Conservation (phyloP, 2,329 filamentous ascomycete species). For the Phaeosphaeriaceae sp. region DNA sequence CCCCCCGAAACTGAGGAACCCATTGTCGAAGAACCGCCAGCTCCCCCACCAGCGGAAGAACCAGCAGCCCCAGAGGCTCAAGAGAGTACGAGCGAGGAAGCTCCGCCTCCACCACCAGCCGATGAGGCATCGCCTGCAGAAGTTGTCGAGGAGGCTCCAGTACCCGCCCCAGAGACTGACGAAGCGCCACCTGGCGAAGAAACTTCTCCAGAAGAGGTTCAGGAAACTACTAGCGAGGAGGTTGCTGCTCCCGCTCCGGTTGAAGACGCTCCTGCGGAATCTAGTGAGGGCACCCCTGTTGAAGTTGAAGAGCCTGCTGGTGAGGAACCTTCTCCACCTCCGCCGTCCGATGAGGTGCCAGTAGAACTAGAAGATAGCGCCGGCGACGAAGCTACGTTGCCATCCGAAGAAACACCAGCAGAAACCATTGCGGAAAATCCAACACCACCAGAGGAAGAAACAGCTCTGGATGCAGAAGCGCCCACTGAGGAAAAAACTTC, state of each 20-base stretch:
- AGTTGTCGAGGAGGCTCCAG: not conserved
- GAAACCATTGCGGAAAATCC: not conserved
- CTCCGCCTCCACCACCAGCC: not conserved
- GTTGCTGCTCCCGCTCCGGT: no score
- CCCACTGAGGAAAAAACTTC: not conserved
- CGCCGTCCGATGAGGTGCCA: not conserved
- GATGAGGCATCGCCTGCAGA: slow-evolving; percentile 1
- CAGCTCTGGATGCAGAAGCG: not conserved
- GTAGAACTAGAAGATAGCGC: not conserved
- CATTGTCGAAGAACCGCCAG: no score
- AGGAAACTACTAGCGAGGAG: no score
- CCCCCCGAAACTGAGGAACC: no score
- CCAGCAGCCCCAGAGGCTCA: no score
- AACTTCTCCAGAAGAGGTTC: not conserved
- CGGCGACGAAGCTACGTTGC: not conserved
- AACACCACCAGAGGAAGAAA: not conserved
- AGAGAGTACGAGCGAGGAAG: no score
- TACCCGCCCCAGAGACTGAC: not conserved
- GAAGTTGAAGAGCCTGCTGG: not conserved
- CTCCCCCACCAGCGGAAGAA: no score
- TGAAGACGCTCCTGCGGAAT: not conserved
- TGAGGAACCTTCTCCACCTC: not conserved
- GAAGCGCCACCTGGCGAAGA: not conserved
- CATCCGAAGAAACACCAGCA: not conserved
- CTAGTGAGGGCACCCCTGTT: slow-evolving; percentile 3